These are phyloP conservation scores for Medicago lupulina DNA, from an alignment of 306 rosid genomes.

Conservation along the genomic window DNA sequence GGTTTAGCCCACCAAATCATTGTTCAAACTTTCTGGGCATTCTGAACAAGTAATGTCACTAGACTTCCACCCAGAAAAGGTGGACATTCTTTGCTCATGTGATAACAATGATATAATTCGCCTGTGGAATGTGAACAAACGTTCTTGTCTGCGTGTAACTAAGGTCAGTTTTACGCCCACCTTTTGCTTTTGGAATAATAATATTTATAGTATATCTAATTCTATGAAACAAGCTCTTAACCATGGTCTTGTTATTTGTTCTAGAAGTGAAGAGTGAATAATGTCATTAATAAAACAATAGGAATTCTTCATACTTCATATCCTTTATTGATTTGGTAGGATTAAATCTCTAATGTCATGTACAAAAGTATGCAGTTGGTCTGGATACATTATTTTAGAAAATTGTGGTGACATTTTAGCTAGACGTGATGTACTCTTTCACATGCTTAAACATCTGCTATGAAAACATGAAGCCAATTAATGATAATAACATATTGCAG, in stretches of 20 bases:
- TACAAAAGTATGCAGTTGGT: constrained; percentile 5
- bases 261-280: constrained; percentile 11
- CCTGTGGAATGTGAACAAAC: constrained; percentile 53
- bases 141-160: constrained; percentile 40
- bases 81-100: constrained; percentile 66
- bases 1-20: constrained; percentile 51
- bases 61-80: constrained; percentile 70
- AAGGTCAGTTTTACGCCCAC: constrained; percentile 53
- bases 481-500: constrained; percentile 46
- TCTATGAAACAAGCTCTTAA: background rate
- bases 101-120: constrained; percentile 57
- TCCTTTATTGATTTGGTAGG: constrained; percentile 13
- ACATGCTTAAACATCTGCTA: constrained; percentile 11
- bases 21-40: constrained; percentile 53
- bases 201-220: background rate
- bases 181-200: constrained; percentile 25
- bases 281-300: background rate
- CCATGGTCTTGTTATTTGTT: constrained; percentile 12
- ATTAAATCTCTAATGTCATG: background rate
- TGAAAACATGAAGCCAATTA: constrained; percentile 32
- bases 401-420: constrained; percentile 24
- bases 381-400: constrained; percentile 18
- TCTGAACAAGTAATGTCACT: constrained; percentile 63
- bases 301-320: background rate
- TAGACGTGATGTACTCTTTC: constrained; percentile 21